These are phyloP conservation scores for Russula sp. DNA, from an alignment of 768 basidiomycete species.

Conservation along the genomic window DNA sequence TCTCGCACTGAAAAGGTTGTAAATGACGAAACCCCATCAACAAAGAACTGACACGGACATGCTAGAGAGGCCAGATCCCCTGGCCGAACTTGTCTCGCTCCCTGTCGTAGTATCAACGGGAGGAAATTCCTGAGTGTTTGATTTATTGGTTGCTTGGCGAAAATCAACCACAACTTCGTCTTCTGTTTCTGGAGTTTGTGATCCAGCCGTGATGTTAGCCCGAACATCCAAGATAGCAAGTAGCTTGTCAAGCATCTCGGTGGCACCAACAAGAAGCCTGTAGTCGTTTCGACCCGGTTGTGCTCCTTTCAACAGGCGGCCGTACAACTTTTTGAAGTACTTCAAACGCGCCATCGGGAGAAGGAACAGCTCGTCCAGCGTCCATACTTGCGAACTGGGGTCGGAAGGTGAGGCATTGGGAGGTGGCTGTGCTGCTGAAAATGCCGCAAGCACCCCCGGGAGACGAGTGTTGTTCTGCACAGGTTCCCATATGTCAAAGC, in stretches of 20 bases:
- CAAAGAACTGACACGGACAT: conserved; percentile 37
- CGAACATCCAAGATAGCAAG: conserved; percentile 59
- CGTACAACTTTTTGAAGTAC: conserved; percentile 91
- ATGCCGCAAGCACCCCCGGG: conserved; percentile 52
- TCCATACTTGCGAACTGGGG: conserved; percentile 51
- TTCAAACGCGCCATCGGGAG: conserved; percentile 77
- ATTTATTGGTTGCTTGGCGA: conserved; percentile 22
- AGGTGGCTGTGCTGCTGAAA: conserved; percentile 61
- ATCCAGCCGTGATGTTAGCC: conserved; percentile 43
- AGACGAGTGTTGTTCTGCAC: conserved; percentile 73
- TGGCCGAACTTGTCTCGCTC: conserved; percentile 46
- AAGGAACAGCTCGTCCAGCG: conserved; percentile 80
- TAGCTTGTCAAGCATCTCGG: conserved; percentile 74
- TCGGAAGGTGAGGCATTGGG: conserved; percentile 34
- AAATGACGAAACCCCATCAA: not conserved
- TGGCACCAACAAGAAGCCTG: conserved; percentile 65
- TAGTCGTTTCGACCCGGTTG: conserved; percentile 84
- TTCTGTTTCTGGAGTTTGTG: conserved; percentile 32
- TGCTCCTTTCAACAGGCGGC: conserved; percentile 77
- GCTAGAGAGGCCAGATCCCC: conserved; percentile 44
- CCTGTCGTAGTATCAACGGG: conserved; percentile 30
- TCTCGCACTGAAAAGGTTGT: conserved; percentile 38
- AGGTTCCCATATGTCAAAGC: conserved; percentile 80
- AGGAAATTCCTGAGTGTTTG: conserved; percentile 15
- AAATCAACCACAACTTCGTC: conserved; percentile 56